These are phyloP conservation scores for Ormosia emarginata DNA, from an alignment of 306 rosid species.

Conservation along the genomic window DNA sequence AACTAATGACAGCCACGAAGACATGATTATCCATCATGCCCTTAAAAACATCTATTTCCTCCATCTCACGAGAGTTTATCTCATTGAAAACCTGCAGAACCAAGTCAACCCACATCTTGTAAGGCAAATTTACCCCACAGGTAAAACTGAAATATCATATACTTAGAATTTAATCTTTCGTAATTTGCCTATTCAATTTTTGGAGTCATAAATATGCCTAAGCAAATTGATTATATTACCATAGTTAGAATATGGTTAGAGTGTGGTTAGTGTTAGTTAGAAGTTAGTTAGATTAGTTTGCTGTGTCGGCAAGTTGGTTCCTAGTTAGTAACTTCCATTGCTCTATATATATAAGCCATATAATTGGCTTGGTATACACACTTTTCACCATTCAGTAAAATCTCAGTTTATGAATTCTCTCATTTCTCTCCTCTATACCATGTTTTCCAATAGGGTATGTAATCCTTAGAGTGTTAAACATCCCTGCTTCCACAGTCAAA, in stretches of 20 bases:
- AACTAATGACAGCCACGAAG: slow-evolving; percentile 59
- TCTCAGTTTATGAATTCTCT: not conserved
- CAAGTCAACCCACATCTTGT: not conserved
- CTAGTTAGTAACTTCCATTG: too few relatives aligned
- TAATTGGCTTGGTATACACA: not conserved
- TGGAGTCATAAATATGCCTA: not conserved
- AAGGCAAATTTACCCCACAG: not conserved
- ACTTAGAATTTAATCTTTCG: not conserved
- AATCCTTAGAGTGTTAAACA: not conserved
- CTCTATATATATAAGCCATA: not conserved
- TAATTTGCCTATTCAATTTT: not conserved
- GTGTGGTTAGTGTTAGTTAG: not conserved
- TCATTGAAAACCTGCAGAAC: slow-evolving; percentile 75
- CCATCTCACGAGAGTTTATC: slow-evolving; percentile 95
- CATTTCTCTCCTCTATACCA: not conserved
- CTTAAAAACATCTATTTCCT: slow-evolving; percentile 64
- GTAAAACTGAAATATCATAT: not conserved
- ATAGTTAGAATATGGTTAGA: not conserved
- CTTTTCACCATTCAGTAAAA: not conserved
- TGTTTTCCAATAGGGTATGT: not conserved
- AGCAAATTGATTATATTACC: not conserved
- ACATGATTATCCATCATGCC: slow-evolving; percentile 81
- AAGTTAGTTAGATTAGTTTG: not conserved
- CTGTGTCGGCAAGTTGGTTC: too few relatives aligned
- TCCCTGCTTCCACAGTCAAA: not conserved